These are phyloP conservation scores for Solanum aculeatissimum DNA, from an alignment of 305 asterid genomes.

Conservation along the genomic window DNA sequence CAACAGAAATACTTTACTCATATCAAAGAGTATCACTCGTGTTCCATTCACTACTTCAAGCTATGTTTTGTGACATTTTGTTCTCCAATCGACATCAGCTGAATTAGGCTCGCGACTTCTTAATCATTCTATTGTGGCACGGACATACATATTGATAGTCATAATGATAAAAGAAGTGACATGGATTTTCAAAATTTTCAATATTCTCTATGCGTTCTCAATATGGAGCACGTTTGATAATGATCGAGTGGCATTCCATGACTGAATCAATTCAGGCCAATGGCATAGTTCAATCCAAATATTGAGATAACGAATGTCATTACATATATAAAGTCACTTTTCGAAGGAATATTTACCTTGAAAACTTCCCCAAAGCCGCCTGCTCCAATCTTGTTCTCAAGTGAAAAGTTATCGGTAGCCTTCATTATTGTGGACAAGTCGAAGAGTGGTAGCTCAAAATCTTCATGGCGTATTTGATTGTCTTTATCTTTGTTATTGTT, in stretches of 20 bases:
- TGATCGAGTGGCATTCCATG: background rate
- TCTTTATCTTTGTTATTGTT: background rate
- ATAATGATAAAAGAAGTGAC: background rate
- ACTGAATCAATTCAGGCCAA: background rate
- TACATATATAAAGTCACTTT: background rate
- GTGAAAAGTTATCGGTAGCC: conserved; percentile 25
- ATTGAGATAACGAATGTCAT: background rate
- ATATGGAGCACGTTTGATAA: background rate
- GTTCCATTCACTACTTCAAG: background rate
- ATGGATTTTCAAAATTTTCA: background rate
- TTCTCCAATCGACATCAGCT: background rate
- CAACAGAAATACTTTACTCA: background rate
- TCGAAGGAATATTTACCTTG: conserved; percentile 8
- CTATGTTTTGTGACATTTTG: background rate
- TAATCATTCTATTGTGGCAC: background rate
- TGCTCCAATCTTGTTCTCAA: conserved; percentile 22
- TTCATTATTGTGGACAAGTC: conserved; percentile 5
- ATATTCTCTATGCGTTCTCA: background rate
- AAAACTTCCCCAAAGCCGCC: conserved; percentile 44
- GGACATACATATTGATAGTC: background rate
- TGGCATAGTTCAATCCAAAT: background rate
- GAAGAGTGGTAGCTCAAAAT: conserved; percentile 18
- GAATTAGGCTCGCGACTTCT: background rate
- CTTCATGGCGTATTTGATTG: background rate
- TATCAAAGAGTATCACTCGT: background rate